Evolutionary conservation across 345 rosid species (phyloP), one percentile per base, ranked within the genome.

Genomic region (Eucalyptus pauciflora): DNA sequence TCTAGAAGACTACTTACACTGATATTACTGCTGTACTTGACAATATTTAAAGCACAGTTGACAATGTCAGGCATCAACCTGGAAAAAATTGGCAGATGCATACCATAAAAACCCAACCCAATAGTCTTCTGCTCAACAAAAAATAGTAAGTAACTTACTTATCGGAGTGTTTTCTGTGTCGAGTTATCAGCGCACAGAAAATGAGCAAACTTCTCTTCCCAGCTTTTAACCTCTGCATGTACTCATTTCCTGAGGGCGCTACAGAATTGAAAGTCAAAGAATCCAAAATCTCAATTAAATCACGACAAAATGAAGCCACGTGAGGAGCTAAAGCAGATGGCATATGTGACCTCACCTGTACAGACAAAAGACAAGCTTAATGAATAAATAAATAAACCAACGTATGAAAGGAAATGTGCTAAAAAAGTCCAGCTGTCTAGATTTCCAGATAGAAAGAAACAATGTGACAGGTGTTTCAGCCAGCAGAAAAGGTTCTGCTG

Each of bases 141-240:
- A 87, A 62, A 52, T 27, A 69, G 6, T 14, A 18, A 87, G 27
- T 76, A 31, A 89, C 89, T 92, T 96, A 97, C 99, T 94, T 96
- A 90, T 97, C 97, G 89, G 96, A 93, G 92, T 93, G 94, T 90
- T 96, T 97, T 90, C 99, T 94, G 80, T 97, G 99, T 87, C 97
- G 94, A 89, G 96, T 97, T 83, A 95, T 91, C 90, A 97, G 93
- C 71, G 92, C 88, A 92, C 94, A 91, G 90, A 97, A 97, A 91
- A 97, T 93, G 88, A 92, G 96, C 93, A 97, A 94, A 90, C 94
- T 92, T 91, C 99, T 96, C 92, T 97, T 97, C 88, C 94, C 98
- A 91, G 95, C 90, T 91, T 96, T 97, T 91, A 93, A 88, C 91
- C 96, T 94, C 90, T 94, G 89, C 87, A 89, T 29, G 89, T 92